Evolutionary conservation across 441 rosid species (phyloP), one percentile per base, ranked within the genome.

Genomic region (Aleurites moluccanus): DNA sequence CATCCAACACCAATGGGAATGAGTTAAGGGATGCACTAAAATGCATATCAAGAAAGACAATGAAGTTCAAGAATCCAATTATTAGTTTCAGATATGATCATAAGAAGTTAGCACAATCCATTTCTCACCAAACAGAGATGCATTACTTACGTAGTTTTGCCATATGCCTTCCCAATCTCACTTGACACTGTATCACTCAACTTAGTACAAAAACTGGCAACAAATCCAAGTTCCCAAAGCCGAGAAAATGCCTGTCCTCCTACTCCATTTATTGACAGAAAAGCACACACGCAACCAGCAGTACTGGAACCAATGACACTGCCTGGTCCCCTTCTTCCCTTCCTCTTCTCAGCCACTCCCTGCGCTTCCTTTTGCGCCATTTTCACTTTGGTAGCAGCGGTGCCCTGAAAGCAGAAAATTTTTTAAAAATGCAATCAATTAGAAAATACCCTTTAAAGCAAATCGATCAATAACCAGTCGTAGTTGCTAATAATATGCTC

Each of bases 271-370:
- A 90, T 91, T 0, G 92, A 82, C 50, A 92, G 88, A 81, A 90
- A 82, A 73, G 99, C 91, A 70, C 96, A 91, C 18, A 91, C 84
- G 80, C 98, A 92, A 45, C 97, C 97, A 60, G 97, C 99, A 74
- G 96, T 91, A 83, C 99, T 92, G 70, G 99, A 95, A 79, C 99
- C 98, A 80, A 95, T 86, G 64, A 92, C 99, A 77, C 98, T 95
- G 23, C 92, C 87, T 3, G 98, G 98, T 74, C 98, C 99, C 73
- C 99, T 83, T 80, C 99, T 88, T 53, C 99, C 99, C 67, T 86
- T 95, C 85, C 80, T 86, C 88, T 90, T 94, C 88, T 94, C 97
- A 2, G 98, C 98, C 53, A 94, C 92, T 6, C 97, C 98, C 71
- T 87, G 92, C 15, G 99, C 92, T 84, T 93, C 99, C 88, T 95